Conservation (phyloP, 192 early-diverging fungal genomes). For the Backusella mclennaniae region DNA sequence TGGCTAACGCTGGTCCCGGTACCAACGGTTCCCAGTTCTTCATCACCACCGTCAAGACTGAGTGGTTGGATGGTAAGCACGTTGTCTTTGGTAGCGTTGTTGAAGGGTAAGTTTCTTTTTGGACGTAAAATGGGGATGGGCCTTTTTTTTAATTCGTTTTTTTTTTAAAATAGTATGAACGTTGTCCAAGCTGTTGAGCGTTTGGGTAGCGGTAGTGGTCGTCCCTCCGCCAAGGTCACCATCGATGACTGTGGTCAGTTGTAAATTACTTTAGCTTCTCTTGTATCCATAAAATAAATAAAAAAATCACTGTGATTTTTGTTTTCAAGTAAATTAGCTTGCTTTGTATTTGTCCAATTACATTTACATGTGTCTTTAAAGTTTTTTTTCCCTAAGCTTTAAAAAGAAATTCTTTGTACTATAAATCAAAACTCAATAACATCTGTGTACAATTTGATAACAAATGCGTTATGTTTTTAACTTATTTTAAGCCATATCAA, state of each 20-base stretch:
- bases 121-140: neutral
- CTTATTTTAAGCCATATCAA: neutral
- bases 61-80: slow-evolving; percentile 90
- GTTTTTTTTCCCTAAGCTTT: neutral
- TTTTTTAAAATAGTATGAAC: slow-evolving; percentile 41
- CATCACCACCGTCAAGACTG: slow-evolving; percentile 77
- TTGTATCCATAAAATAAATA: neutral
- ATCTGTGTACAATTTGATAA: neutral
- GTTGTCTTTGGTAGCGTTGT: slow-evolving; percentile 74
- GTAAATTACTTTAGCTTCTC: slow-evolving; percentile 37
- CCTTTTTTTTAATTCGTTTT: neutral
- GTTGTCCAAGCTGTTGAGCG: slow-evolving; percentile 65
- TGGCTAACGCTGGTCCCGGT: slow-evolving; percentile 84
- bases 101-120: slow-evolving; percentile 46
- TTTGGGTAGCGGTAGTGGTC: slow-evolving; percentile 52
- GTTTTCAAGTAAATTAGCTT: neutral
- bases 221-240: slow-evolving; percentile 45
- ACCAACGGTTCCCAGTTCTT: slow-evolving; percentile 94
- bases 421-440: neutral
- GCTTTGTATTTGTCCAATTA: neutral
- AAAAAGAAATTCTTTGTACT: neutral
- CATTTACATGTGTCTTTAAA: neutral
- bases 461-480: neutral
- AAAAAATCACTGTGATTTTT: neutral
- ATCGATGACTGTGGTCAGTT: slow-evolving; percentile 70